Conservation (phyloP, 2,329 filamentous ascomycete genomes). For the Pseudocercospora eumusae region DNA sequence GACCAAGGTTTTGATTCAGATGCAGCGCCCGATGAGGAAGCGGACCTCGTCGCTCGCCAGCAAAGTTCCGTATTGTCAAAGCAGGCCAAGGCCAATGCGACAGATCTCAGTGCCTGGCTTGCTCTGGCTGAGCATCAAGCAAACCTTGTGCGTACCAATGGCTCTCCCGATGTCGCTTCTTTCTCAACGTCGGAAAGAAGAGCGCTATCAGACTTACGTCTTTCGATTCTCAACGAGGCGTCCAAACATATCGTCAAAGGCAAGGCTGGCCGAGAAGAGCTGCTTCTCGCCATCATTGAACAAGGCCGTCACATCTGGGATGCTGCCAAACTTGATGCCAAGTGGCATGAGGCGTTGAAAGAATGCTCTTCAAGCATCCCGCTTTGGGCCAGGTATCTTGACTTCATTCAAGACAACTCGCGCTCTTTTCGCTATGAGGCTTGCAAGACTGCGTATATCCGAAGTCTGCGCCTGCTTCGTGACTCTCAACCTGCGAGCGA, state of each 20-base stretch:
- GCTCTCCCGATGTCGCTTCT: conserved; percentile 46
- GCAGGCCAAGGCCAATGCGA: conserved; percentile 64
- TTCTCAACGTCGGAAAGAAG: conserved; percentile 63
- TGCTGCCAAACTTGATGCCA: conserved; percentile 57
- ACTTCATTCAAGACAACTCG: conserved; percentile 70
- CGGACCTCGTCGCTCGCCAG: conserved; percentile 45
- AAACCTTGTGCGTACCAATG: conserved; percentile 54
- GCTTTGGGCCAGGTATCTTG: conserved; percentile 73
- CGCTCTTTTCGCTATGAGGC: conserved; percentile 67
- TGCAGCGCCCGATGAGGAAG: conserved; percentile 9
- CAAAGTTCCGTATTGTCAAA: conserved; percentile 64
- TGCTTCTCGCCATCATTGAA: conserved; percentile 69
- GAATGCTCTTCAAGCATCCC: conserved; percentile 59
- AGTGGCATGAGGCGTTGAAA: conserved; percentile 65
- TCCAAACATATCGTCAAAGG: conserved; percentile 57
- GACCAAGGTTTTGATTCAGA: conserved; percentile 39
- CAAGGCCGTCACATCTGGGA: conserved; percentile 78
- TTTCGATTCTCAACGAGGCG: conserved; percentile 78
- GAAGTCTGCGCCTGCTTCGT: conserved; percentile 51
- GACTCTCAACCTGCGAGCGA: neutral
- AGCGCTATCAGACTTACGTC: conserved; percentile 74
- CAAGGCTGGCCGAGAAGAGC: conserved; percentile 54
- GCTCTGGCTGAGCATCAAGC: conserved; percentile 79
- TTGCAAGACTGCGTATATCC: conserved; percentile 60
- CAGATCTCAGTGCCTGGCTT: conserved; percentile 72